Evolutionary conservation across 441 rosid species (phyloP), one percentile per base, ranked within the genome.

Genomic region (Lepidium campestre): DNA sequence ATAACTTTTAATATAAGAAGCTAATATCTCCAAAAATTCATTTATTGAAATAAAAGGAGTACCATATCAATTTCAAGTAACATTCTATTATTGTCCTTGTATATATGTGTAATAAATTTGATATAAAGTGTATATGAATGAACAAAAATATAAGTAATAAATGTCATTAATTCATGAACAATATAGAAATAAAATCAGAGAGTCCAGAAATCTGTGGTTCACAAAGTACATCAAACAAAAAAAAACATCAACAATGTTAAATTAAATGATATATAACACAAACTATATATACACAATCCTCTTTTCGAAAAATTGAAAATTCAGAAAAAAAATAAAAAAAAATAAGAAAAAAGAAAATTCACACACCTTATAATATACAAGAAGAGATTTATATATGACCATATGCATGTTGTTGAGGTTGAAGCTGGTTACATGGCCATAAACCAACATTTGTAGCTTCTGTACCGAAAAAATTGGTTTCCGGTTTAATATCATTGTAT

Each of bases 361-460:
- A 40, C 74, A 74, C 77, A 67, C 69, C 69, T 73, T 68, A 68
- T 32, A 56, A 56, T 62, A 62, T 47, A 74, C 65, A 62, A 29
- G 58, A 67, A 19, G 55, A 20, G 34, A 29, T 5, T 74, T 74
- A 74, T 17, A 74, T 31, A 32, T 68, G 77, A 12, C 74, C 77
- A 74, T 74, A 74, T 20, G 77, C 74, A 68, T 74, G 74, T 62
- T 74, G 77, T 47, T 73, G 77, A 73, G 77, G 57, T 42, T 72
- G 72, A 52, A 72, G 62, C 71, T 73, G 73, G 59, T 55, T 67
- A 67, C 64, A 73, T 47, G 73, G 73, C 74, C 74, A 74, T 70
- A 68, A 56, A 62, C 74, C 74, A 47, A 74, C 70, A 74, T 68
- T 74, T 42, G 74, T 56, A 47, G 60, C 29, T 20, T 74, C 77